phyloP scores from a whole-genome alignment of 108 stramenopile genomes.

The Skeletonema potamos region DNA sequence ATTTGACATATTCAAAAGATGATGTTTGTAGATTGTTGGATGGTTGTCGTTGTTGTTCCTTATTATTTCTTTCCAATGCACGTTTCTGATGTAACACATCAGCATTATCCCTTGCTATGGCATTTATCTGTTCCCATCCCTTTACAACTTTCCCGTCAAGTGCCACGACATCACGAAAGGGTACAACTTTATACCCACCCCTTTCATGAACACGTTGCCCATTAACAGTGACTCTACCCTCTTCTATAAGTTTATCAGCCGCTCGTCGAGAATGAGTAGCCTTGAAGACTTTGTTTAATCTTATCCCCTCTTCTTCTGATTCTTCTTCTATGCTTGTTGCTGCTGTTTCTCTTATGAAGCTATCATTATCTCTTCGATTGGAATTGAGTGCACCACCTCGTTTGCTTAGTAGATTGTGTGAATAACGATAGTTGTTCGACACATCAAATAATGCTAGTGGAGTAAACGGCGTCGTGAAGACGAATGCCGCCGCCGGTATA shows the following conservation, averaged over 20 bases:
- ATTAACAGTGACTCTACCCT: constrained; percentile 70
- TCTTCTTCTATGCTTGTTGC: not conserved
- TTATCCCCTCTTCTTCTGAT: constrained; percentile 24
- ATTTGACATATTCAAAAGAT: constrained; percentile 67
- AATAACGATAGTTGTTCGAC: not conserved
- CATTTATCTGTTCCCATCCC: constrained; percentile 74
- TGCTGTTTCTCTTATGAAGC: not conserved
- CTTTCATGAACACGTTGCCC: constrained; percentile 31
- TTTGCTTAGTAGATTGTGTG: not conserved
- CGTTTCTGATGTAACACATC: not conserved
- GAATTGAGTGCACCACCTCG: not conserved
- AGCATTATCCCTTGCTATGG: not conserved
- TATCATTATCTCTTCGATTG: not conserved
- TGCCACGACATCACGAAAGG: constrained; percentile 55
- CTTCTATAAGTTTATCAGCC: constrained; percentile 67
- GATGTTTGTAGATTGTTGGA: not conserved
- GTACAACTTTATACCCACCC: constrained; percentile 45
- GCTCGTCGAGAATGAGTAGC: constrained; percentile 69
- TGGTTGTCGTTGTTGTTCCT: not conserved
- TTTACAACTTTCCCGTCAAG: constrained; percentile 60
- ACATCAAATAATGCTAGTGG: not conserved
- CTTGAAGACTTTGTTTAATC: constrained; percentile 85
- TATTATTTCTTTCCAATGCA: not conserved
- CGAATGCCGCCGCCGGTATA: not conserved
- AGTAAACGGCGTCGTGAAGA: not conserved